phyloP scores from a whole-genome alignment of 2,329 filamentous ascomycete genomes.

The Alternaria gansuensis region DNA sequence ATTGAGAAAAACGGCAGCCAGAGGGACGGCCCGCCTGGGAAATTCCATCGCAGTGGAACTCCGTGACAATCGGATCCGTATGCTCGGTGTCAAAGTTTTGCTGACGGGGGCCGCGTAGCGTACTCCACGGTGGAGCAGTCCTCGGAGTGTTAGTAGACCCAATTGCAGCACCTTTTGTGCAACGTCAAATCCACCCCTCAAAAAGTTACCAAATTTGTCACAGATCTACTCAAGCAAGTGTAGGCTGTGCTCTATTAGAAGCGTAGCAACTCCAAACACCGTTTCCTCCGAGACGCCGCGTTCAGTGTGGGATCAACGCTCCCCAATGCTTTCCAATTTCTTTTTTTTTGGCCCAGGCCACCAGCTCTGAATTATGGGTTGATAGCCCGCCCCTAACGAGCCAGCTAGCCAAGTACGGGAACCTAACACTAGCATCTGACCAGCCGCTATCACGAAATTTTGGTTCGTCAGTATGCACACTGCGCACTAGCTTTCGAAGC shows the following conservation, averaged over 20 bases:
- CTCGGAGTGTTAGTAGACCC: constrained; percentile 4
- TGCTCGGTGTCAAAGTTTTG: constrained; percentile 7
- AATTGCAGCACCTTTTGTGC: background rate
- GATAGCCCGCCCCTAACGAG: constrained; percentile 6
- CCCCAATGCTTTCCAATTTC: constrained; percentile 6
- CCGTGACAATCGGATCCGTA: constrained; percentile 1
- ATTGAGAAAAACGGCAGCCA: constrained; percentile 31
- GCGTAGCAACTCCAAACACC: background rate
- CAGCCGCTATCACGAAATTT: constrained; percentile 11
- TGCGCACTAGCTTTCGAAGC: constrained; percentile 11
- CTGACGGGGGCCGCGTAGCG: constrained; percentile 5
- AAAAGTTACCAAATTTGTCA: background rate
- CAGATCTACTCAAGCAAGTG: background rate
- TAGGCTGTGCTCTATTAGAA: background rate
- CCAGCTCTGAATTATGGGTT: background rate
- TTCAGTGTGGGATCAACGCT: background rate
- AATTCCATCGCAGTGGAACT: constrained; percentile 12
- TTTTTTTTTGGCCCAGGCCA: constrained; percentile 1
- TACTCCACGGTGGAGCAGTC: constrained; percentile 3
- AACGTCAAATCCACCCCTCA: background rate
- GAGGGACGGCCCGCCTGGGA: constrained; percentile 15
- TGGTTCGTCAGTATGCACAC: constrained; percentile 13
- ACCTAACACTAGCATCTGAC: constrained; percentile 6
- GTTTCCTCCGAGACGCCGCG: background rate
- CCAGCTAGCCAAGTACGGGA: constrained; percentile 9